These are phyloP conservation scores for Spiromastix sp. DNA, from an alignment of 2,329 filamentous ascomycete genomes.

Conservation along the genomic window DNA sequence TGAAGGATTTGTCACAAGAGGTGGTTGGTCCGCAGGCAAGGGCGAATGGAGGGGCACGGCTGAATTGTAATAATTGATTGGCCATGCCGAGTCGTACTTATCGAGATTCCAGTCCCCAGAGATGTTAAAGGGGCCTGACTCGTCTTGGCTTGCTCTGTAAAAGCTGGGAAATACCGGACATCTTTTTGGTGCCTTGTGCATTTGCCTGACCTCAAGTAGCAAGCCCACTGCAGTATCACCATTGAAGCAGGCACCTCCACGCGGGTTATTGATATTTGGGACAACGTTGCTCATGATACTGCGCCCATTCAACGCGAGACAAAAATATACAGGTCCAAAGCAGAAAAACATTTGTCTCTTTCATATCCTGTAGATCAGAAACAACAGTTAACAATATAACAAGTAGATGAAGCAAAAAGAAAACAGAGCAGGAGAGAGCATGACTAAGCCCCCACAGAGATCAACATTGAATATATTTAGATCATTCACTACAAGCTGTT, in stretches of 20 bases:
- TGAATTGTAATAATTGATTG: slow-evolving; percentile 8
- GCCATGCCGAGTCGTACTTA: slow-evolving; percentile 8
- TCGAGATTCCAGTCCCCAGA: slow-evolving; percentile 20
- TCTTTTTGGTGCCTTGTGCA: not conserved
- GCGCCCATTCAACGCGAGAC: not conserved
- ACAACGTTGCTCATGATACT: slow-evolving; percentile 1
- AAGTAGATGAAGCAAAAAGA: too few species aligned
- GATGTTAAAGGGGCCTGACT: slow-evolving; percentile 17
- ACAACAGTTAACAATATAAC: too few species aligned
- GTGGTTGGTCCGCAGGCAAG: slow-evolving; percentile 27
- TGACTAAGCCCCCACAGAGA: too few species aligned
- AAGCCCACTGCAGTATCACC: slow-evolving; percentile 25
- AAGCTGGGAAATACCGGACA: not conserved
- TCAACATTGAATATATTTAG: too few species aligned
- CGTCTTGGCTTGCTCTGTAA: not conserved
- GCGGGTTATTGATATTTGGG: slow-evolving; percentile 2
- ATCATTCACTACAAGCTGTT: too few species aligned
- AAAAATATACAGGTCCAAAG: too few species aligned
- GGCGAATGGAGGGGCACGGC: slow-evolving; percentile 18
- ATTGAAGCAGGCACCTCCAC: slow-evolving; percentile 18
- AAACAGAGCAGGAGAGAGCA: too few species aligned
- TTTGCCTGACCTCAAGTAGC: slow-evolving; percentile 13
- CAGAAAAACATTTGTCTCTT: too few species aligned
- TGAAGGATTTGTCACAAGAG: slow-evolving; percentile 29
- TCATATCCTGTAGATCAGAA: too few species aligned